A percentile compares a stretch with the other conserved stretches of the same genome.
Evolutionary conservation across 2,329 filamentous ascomycete genomes (phyloP).

Genomic region (Fusarium sp.): DNA sequence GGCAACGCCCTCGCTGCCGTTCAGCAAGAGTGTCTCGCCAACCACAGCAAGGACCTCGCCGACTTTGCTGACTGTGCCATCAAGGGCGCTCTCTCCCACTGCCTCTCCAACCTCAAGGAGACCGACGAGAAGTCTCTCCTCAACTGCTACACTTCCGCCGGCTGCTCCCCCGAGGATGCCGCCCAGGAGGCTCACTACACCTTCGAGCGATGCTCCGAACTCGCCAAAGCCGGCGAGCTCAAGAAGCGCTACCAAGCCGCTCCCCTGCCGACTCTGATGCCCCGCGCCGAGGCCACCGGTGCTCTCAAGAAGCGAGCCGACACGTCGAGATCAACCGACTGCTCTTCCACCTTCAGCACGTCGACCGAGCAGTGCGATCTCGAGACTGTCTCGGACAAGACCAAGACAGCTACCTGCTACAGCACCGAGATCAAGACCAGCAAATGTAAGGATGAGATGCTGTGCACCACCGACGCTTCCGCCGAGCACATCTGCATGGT

Average conservation of each 20-base stretch:
- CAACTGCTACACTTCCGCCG: conserved; percentile 55
- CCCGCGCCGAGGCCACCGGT: conserved; percentile 34
- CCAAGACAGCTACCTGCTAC: conserved; percentile 59
- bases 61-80: conserved; percentile 61
- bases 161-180: conserved; percentile 55
- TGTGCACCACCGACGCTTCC: conserved; percentile 60
- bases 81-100: conserved; percentile 59
- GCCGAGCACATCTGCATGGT: conserved; percentile 61
- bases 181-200: conserved; percentile 50
- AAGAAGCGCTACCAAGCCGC: conserved; percentile 50
- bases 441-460: conserved; percentile 61
- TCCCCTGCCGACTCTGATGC: conserved; percentile 39
- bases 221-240: conserved; percentile 48
- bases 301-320: conserved; percentile 40
- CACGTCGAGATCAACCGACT: conserved; percentile 49
- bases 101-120: conserved; percentile 57
- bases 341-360: conserved; percentile 56
- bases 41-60: conserved; percentile 58
- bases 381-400: conserved; percentile 56
- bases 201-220: conserved; percentile 54
- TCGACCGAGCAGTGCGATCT: conserved; percentile 57
- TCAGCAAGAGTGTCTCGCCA: conserved; percentile 58
- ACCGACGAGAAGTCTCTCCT: conserved; percentile 56
- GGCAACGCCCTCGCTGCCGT: conserved; percentile 54
- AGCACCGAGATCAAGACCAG: conserved; percentile 53